Conservation (phyloP, 345 rosid genomes). For the Psidium guajava region DNA sequence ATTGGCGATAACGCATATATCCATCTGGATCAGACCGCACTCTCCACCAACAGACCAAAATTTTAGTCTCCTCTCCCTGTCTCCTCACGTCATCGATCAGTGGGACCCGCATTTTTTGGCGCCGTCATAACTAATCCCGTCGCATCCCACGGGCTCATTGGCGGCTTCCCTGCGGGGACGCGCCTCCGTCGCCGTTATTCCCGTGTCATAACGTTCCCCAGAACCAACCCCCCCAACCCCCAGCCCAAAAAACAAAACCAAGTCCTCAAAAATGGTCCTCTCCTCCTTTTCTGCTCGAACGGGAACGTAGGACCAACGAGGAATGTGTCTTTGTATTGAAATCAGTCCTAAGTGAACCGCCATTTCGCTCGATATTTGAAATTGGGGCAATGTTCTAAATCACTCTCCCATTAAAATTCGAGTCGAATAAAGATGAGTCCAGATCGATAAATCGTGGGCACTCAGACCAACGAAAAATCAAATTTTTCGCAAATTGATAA, state of each 20-base stretch:
- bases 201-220: not conserved
- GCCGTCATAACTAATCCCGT: not conserved
- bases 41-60: not conserved
- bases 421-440: not conserved
- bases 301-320: not conserved
- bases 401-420: not conserved
- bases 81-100: not conserved
- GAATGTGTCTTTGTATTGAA: not conserved
- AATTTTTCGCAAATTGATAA: not conserved
- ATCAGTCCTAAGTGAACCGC: not conserved
- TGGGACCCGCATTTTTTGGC: not conserved
- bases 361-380: not conserved
- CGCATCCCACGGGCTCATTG: not conserved
- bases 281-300: not conserved
- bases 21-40: not conserved
- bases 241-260: not conserved
- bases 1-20: not conserved
- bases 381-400: not conserved
- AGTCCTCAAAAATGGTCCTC: not conserved
- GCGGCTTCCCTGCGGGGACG: not conserved
- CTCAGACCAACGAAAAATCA: not conserved
- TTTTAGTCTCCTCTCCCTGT: not conserved
- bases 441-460: not conserved
- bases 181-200: not conserved
- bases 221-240: not conserved